Base-by-base conservation (phyloP, 179 eudicot species). In the Actinidia arguta region DNA sequence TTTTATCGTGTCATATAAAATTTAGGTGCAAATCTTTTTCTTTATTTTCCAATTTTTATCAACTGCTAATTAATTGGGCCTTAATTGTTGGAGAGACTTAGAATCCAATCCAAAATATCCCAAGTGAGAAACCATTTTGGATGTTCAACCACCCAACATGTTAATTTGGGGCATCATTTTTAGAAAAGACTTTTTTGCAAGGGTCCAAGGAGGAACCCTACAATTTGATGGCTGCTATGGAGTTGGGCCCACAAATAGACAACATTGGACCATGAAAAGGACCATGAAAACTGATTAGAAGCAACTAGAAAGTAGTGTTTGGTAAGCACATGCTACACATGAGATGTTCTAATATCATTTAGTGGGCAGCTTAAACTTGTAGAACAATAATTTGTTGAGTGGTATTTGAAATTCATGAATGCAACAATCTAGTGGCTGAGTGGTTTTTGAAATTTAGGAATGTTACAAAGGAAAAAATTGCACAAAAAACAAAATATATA, bases 301-400 rank as follows among this genome's bases (percentile, higher is more conserved):
- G 56, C 54, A 47, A 72, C 5, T 13, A 72, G 56, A 46, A n/a
- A 22, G 3, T 9, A 12, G 36, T 48, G 75, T 72, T 72, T 22
- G 75, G 75, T 47, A 55, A 12, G 36, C 75, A 48, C 75, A 10
- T 72, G 75, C 75, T 12, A 47, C 75, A 72, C 75, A 0, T 22
- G 75, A 54, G 48, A 5, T 25, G 12, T 44, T 46, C 74, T 47
- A n/a, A n/a, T 44, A 20, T 18, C 52, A 52, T 18, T 8, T 39
- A 39, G 2, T 39, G 42, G 42, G 42, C 2, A 39, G 42, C 42
- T 39, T 39, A 39, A 39, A 39, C 42, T 39, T 39, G 42, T 39
- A 39, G 3, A 39, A 39, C 42, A 39, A 39, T 1, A 39, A 39
- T 39, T 39, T 39, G 42, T 39, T 39, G 42, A 39, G 42, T 39